Conservation (phyloP, 257 asterid species). For the Ehretia macrophylla region DNA sequence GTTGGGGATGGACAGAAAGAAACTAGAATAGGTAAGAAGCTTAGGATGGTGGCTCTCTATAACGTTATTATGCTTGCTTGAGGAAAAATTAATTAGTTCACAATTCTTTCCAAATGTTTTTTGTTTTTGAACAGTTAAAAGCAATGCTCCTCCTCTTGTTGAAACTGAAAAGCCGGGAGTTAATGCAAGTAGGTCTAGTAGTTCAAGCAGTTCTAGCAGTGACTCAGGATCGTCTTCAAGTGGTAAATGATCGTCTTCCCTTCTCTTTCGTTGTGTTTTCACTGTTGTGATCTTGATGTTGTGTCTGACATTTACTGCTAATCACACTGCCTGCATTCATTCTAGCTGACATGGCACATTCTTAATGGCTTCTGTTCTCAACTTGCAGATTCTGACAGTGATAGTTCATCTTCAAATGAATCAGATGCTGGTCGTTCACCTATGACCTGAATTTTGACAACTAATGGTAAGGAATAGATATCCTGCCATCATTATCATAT, state of each 20-base stretch:
- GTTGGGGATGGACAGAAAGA: constrained; percentile 7
- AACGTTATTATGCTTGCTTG: neutral
- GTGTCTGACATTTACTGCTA: too few species aligned
- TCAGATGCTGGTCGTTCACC: constrained; percentile 47
- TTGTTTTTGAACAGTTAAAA: constrained; percentile 1
- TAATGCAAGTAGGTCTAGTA: constrained; percentile 20
- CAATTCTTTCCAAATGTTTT: neutral
- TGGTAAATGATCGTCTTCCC: constrained; percentile 11
- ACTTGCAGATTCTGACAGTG: constrained; percentile 55
- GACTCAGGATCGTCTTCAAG: constrained; percentile 26
- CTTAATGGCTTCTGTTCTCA: neutral
- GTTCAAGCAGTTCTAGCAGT: constrained; percentile 27
- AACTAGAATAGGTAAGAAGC: constrained; percentile 12
- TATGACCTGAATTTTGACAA: constrained; percentile 20
- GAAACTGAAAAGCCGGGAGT: constrained; percentile 7
- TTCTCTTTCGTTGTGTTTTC: neutral
- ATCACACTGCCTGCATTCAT: too few species aligned
- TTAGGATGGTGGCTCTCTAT: neutral
- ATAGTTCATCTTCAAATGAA: constrained; percentile 47
- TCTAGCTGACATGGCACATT: too few species aligned
- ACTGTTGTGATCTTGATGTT: too few species aligned
- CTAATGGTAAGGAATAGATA: neutral
- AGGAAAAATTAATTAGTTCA: neutral
- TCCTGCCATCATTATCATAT: neutral
- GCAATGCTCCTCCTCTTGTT: constrained; percentile 4